These are phyloP conservation scores for Fusarium nelsonii DNA, from an alignment of 2,329 filamentous ascomycete genomes.

Conservation along the genomic window DNA sequence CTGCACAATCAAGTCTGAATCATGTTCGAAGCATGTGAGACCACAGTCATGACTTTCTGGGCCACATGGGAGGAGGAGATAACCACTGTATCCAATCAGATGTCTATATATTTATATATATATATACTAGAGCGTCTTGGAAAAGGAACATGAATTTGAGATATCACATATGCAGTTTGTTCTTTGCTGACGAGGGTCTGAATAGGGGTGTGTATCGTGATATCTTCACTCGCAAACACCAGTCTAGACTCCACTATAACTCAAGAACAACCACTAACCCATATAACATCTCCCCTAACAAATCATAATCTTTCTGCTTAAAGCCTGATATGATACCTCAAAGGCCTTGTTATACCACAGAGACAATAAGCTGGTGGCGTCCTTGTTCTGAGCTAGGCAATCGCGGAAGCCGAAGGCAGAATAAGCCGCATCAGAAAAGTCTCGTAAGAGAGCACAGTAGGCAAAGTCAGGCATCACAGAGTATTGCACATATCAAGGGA, in stretches of 20 bases:
- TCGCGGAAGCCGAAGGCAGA: not conserved
- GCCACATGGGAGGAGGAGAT: not conserved
- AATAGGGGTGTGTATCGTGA: constrained; percentile 12
- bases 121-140: not conserved
- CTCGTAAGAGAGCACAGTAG: not conserved
- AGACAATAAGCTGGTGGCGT: constrained; percentile 19
- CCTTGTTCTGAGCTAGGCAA: not conserved
- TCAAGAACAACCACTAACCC: not conserved
- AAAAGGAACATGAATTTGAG: not conserved
- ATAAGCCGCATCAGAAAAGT: not conserved
- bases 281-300: not conserved
- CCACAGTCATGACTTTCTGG: not conserved
- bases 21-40: not conserved
- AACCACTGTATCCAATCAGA: constrained; percentile 6
- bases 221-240: not conserved
- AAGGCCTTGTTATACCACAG: not conserved
- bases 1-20: not conserved
- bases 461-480: not conserved
- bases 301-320: not conserved
- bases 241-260: not conserved
- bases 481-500: not conserved
- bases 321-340: not conserved
- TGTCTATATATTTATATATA: not conserved
- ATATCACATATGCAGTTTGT: constrained; percentile 15
- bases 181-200: not conserved